phyloP scores from a whole-genome alignment of 2,329 filamentous ascomycete genomes.

The Aaosphaeria arxii region DNA sequence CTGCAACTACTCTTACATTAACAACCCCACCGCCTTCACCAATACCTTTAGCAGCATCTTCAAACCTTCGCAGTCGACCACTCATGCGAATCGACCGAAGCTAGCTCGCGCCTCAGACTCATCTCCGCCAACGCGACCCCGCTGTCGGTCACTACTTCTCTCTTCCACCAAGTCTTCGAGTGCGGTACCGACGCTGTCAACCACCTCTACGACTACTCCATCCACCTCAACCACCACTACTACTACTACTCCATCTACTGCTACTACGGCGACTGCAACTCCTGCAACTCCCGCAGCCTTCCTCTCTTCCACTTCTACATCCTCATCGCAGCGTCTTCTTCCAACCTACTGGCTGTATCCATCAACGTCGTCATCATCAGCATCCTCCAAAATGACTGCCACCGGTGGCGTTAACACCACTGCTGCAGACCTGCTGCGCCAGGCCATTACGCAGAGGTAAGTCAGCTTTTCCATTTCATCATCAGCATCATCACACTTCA shows the following conservation, averaged over 20 bases:
- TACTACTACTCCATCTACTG: too few relatives aligned
- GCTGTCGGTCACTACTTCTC: conserved; percentile 16
- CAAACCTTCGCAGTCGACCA: too few relatives aligned
- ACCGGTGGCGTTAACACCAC: conserved; percentile 45
- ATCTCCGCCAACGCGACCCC: conserved; percentile 24
- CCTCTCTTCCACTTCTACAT: conserved; percentile 30
- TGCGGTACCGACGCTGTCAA: conserved; percentile 45
- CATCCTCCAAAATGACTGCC: conserved; percentile 19
- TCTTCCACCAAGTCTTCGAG: conserved; percentile 38
- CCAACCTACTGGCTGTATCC: conserved; percentile 22
- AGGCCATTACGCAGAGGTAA: conserved; percentile 59
- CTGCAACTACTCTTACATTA: too few relatives aligned
- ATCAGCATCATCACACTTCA: too few relatives aligned
- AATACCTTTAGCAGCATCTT: too few relatives aligned
- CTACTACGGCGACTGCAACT: too few relatives aligned
- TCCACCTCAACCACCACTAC: too few relatives aligned
- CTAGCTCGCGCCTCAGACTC: conserved; percentile 25
- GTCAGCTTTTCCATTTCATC: conserved; percentile 13
- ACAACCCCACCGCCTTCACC: too few relatives aligned
- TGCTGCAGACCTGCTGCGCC: conserved; percentile 57
- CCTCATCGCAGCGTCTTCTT: conserved; percentile 23
- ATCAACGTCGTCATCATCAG: conserved; percentile 15
- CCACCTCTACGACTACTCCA: conserved; percentile 15
- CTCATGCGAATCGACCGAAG: not conserved
- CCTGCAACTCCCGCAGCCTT: too few relatives aligned